A percentile compares a stretch with the other conserved stretches of the same genome.
These are phyloP conservation scores for Saccharomyces hybrid DNA, from an alignment of 1,139 yeast species.

Conservation along the genomic window DNA sequence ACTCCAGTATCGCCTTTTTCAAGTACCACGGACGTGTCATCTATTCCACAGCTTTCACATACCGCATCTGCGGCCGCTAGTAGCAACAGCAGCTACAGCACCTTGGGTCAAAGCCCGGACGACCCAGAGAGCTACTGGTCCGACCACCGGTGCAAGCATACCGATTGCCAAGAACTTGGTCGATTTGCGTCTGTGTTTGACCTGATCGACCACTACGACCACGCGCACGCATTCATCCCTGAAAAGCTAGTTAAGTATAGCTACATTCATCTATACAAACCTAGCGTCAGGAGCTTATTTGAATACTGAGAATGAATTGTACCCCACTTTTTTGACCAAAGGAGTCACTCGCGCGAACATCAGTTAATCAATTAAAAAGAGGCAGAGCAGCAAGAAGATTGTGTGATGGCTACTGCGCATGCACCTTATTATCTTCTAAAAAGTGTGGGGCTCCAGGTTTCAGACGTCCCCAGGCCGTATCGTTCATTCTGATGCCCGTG, in stretches of 20 bases:
- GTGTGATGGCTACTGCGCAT: neutral
- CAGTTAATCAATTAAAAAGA: too few species aligned
- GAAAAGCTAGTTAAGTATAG: conserved; percentile 19
- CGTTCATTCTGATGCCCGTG: neutral
- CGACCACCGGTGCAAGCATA: conserved; percentile 15
- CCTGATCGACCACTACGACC: conserved; percentile 25
- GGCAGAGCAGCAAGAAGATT: neutral
- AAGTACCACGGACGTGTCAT: too few species aligned
- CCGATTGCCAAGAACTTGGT: conserved; percentile 5
- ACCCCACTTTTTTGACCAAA: too few species aligned
- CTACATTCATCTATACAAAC: conserved; percentile 6
- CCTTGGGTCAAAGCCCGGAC: neutral
- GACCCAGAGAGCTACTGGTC: conserved; percentile 10
- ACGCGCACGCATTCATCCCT: conserved; percentile 20
- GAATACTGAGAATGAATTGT: neutral
- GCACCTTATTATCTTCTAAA: neutral
- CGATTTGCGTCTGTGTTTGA: conserved; percentile 14
- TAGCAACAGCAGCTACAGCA: neutral
- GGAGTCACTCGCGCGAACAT: too few species aligned
- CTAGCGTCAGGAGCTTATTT: neutral
- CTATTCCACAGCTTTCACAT: neutral
- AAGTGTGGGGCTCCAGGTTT: neutral
- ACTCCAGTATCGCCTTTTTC: neutral
- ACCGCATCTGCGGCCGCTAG: neutral
- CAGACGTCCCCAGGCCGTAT: neutral